Conservation (phyloP, 305 asterid species). For the Fraxinus ornus region DNA sequence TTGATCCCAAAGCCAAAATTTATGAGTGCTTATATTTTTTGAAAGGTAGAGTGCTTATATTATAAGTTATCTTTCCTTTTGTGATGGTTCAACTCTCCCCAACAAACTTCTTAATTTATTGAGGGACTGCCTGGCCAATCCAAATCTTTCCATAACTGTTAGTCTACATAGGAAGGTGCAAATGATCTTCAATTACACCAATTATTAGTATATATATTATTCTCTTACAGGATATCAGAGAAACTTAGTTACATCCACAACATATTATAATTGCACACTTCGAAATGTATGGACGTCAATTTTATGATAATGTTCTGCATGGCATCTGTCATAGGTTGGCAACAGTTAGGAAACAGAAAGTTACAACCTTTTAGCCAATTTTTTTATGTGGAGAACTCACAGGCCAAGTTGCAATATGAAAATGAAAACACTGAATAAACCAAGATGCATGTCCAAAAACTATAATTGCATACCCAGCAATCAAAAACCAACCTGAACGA, state of each 20-base stretch:
- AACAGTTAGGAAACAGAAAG: background rate
- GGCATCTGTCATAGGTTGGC: background rate
- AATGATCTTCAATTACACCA: background rate
- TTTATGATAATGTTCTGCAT: background rate
- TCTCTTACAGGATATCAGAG: background rate
- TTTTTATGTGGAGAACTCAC: background rate
- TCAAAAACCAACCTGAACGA: background rate
- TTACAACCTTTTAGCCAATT: background rate
- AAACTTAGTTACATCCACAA: background rate
- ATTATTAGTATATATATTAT: background rate
- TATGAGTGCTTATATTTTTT: background rate
- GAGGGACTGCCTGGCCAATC: background rate
- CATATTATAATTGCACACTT: background rate
- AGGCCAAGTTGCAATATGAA: slow-evolving; percentile 18
- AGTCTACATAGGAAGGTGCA: background rate
- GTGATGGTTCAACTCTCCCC: background rate
- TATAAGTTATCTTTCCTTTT: background rate
- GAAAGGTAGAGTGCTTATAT: background rate
- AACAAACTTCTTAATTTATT: background rate
- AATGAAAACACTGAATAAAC: slow-evolving; percentile 14
- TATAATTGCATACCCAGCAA: slow-evolving; percentile 21
- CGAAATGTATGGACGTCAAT: background rate
- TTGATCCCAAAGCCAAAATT: background rate
- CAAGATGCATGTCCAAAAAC: slow-evolving; percentile 5
- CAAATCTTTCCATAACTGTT: background rate